A percentile compares a stretch with the other conserved stretches of the same genome.
Conservation (phyloP, 2,329 filamentous ascomycete species). For the Coniosporium uncinatum region DNA sequence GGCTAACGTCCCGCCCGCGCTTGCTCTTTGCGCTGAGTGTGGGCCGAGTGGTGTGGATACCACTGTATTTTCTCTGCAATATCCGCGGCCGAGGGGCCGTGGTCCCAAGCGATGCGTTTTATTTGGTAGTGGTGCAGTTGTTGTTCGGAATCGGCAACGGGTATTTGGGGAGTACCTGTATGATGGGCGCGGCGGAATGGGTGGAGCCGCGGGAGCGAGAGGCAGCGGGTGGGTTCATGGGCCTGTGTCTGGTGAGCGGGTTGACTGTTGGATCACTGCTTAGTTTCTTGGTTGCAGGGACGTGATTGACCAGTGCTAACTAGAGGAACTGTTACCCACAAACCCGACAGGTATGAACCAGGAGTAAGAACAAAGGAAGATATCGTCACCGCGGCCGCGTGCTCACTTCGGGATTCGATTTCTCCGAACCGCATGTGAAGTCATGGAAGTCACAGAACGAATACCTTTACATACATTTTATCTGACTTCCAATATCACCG, state of each 20-base stretch:
- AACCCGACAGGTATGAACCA: too few relatives aligned
- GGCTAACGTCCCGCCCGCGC: constrained; percentile 55
- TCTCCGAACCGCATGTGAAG: too few relatives aligned
- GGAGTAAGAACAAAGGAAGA: too few relatives aligned
- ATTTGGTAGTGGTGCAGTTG: constrained; percentile 77
- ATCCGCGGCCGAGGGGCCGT: constrained; percentile 55
- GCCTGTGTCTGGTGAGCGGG: constrained; percentile 79
- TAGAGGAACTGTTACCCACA: too few relatives aligned
- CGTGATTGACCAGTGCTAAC: too few relatives aligned
- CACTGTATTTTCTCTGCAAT: constrained; percentile 89
- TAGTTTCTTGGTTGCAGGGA: constrained; percentile 67
- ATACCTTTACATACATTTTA: too few relatives aligned
- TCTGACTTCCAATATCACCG: too few relatives aligned
- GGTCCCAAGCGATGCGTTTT: constrained; percentile 80
- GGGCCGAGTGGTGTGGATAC: constrained; percentile 65
- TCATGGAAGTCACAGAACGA: too few relatives aligned
- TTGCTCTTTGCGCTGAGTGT: constrained; percentile 64
- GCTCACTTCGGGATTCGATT: too few relatives aligned
- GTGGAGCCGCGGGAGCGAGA: constrained; percentile 81
- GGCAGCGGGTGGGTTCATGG: constrained; percentile 92
- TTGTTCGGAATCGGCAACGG: constrained; percentile 83
- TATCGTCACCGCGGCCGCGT: too few relatives aligned
- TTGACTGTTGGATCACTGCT: constrained; percentile 81
- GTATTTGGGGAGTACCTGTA: constrained; percentile 79
- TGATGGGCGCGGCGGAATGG: constrained; percentile 85